A percentile compares a stretch with the other conserved stretches of the same genome.
These are phyloP conservation scores for Leishmania lainsoni DNA, from an alignment of 208 protist genomes.

Conservation along the genomic window DNA sequence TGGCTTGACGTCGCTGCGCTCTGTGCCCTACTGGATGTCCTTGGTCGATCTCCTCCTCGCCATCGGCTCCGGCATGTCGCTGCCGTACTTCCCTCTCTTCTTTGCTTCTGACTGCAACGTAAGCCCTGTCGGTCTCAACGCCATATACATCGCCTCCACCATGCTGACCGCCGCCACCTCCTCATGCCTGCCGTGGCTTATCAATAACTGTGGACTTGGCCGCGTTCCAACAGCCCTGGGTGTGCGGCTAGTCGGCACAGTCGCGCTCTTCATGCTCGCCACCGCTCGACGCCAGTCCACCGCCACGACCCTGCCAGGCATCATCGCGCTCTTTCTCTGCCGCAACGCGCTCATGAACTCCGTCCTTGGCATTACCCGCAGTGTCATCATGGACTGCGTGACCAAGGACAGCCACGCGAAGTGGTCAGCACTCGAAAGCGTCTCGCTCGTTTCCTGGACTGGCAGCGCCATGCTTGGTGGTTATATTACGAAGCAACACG, in stretches of 20 bases:
- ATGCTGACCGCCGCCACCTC: slow-evolving; percentile 29
- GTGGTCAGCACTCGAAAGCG: slow-evolving; percentile 74
- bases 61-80: slow-evolving; percentile 58
- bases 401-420: slow-evolving; percentile 38
- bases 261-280: slow-evolving; percentile 30
- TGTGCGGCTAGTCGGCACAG: slow-evolving; percentile 42
- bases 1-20: slow-evolving; percentile 9
- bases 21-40: slow-evolving; percentile 60
- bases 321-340: slow-evolving; percentile 37
- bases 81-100: slow-evolving; percentile 55
- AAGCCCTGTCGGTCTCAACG: slow-evolving; percentile 36
- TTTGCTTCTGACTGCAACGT: slow-evolving; percentile 30
- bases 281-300: background rate
- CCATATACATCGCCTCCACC: slow-evolving; percentile 40
- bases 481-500: slow-evolving; percentile 37
- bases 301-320: slow-evolving; percentile 5
- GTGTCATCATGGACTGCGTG: slow-evolving; percentile 76
- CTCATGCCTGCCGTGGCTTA: slow-evolving; percentile 28
- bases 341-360: slow-evolving; percentile 75
- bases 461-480: slow-evolving; percentile 68
- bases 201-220: slow-evolving; percentile 8
- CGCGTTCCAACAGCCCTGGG: slow-evolving; percentile 39
- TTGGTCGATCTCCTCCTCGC: slow-evolving; percentile 47
- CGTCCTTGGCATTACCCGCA: slow-evolving; percentile 58
- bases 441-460: slow-evolving; percentile 65